A percentile compares a stretch with the other conserved stretches of the same genome.
Evolutionary conservation across 164 flowering plant species (phyloP).

Genomic region (Sedum album): DNA sequence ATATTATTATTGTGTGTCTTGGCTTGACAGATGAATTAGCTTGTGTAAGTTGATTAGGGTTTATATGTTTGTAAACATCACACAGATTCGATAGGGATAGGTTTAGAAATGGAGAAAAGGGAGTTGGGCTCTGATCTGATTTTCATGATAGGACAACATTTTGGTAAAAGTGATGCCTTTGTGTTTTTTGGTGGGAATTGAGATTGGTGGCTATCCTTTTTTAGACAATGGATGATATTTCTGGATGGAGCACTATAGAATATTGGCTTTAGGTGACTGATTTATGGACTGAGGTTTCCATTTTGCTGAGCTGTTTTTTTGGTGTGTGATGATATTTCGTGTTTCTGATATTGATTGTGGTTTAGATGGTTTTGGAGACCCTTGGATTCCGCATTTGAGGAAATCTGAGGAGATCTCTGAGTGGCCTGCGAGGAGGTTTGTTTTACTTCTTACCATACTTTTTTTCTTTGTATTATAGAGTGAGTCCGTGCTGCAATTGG

Average conservation of each 20-base stretch:
- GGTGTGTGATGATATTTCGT: neutral
- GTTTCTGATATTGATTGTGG: neutral
- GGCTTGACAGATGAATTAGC: neutral
- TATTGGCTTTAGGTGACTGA: neutral
- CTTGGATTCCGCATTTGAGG: neutral
- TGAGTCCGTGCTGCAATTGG: neutral
- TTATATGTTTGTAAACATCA: neutral
- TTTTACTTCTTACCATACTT: neutral
- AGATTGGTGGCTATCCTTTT: neutral
- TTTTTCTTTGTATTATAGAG: neutral
- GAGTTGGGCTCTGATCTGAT: neutral
- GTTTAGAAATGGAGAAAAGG: neutral
- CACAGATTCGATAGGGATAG: neutral
- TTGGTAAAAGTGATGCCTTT: slow-evolving; percentile 3
- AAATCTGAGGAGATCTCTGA: neutral
- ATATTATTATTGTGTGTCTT: neutral
- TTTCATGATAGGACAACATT: neutral
- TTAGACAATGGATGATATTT: neutral
- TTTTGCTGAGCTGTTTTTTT: neutral
- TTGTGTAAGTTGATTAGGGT: neutral
- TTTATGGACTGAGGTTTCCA: neutral
- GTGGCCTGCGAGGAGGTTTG: neutral
- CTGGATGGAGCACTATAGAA: neutral
- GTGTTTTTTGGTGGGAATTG: neutral
- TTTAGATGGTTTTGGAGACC: neutral